phyloP scores from a whole-genome alignment of 2,329 filamentous ascomycete species.

The Fusarium pseudoanthophilum region DNA sequence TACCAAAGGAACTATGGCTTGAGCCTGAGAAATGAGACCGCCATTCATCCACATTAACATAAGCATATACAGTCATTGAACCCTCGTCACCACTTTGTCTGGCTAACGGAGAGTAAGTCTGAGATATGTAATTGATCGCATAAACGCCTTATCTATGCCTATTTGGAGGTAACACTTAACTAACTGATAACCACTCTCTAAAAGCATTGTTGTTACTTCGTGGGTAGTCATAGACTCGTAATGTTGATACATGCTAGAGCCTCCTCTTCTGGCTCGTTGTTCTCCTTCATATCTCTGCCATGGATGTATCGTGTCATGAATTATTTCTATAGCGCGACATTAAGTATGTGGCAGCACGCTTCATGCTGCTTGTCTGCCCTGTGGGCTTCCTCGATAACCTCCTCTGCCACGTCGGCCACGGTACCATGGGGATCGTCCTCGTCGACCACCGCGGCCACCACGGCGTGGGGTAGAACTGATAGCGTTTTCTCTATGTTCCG shows the following conservation, averaged over 20 bases:
- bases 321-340: background rate
- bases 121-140: background rate
- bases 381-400: slow-evolving; percentile 16
- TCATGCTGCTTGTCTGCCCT: slow-evolving; percentile 6
- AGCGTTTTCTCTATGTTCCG: slow-evolving; percentile 2
- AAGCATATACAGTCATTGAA: background rate
- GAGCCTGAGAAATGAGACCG: slow-evolving; percentile 3
- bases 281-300: background rate
- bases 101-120: background rate
- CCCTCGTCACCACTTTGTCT: background rate
- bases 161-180: background rate
- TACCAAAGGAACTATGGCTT: slow-evolving; percentile 33
- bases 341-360: background rate
- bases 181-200: background rate
- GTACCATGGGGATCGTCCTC: slow-evolving; percentile 41
- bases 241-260: slow-evolving; percentile 10
- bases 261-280: background rate
- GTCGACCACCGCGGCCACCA: slow-evolving; percentile 39
- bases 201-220: background rate
- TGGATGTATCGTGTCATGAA: background rate
- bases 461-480: slow-evolving; percentile 18
- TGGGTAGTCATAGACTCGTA: background rate
- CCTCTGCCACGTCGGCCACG: slow-evolving; percentile 46
- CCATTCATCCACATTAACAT: background rate
- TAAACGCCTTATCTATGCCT: background rate